These are phyloP conservation scores for Nakazawaea populi DNA, from an alignment of 805 yeast species.

Conservation along the genomic window DNA sequence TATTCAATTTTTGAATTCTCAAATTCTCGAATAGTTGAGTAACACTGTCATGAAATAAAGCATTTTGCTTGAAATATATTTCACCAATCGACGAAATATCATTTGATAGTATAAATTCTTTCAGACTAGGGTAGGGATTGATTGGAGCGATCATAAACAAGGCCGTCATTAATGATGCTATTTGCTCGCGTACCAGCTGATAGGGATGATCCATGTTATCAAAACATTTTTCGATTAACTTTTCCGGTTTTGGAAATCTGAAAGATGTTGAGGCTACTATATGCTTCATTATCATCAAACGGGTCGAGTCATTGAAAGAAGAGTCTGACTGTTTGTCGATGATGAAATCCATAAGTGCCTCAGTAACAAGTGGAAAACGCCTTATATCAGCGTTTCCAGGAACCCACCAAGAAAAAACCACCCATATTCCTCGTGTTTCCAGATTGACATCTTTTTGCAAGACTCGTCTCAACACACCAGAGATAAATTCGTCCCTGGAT, in stretches of 20 bases:
- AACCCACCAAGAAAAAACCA: slow-evolving; percentile 67
- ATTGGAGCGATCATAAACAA: slow-evolving; percentile 35
- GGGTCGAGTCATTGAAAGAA: slow-evolving; percentile 59
- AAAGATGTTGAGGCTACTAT: slow-evolving; percentile 45
- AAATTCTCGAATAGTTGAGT: slow-evolving; percentile 26
- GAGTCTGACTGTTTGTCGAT: slow-evolving; percentile 48
- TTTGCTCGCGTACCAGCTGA: slow-evolving; percentile 61
- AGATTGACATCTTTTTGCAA: slow-evolving; percentile 62
- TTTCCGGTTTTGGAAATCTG: slow-evolving; percentile 47
- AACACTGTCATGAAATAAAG: not conserved
- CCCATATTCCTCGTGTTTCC: slow-evolving; percentile 72
- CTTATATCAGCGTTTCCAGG: slow-evolving; percentile 63
- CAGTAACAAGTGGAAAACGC: slow-evolving; percentile 49
- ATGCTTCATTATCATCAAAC: slow-evolving; percentile 50
- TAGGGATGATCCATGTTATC: slow-evolving; percentile 58
- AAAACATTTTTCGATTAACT: slow-evolving; percentile 37
- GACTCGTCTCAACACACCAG: slow-evolving; percentile 36
- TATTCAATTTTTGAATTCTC: slow-evolving; percentile 26
- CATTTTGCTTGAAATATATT: not conserved
- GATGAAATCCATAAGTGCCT: slow-evolving; percentile 38
- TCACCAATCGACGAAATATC: slow-evolving; percentile 27
- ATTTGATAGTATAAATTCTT: slow-evolving; percentile 34
- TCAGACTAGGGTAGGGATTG: slow-evolving; percentile 33
- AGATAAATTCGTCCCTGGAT: slow-evolving; percentile 40
- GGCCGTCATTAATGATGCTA: slow-evolving; percentile 55